Base-by-base conservation (phyloP, 371 early-diverging fungal species). In the Mucor irregularis region DNA sequence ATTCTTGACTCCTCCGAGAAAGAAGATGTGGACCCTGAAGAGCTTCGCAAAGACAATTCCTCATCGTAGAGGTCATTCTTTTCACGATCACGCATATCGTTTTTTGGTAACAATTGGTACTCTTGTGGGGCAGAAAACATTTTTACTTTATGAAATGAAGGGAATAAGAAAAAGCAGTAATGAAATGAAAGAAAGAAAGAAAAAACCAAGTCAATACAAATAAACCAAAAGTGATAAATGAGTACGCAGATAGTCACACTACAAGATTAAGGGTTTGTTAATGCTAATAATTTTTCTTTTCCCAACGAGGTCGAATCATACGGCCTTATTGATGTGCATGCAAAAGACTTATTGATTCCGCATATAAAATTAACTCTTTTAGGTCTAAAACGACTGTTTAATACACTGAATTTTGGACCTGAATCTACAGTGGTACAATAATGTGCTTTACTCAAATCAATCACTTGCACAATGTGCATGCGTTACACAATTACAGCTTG, bases 1-100 rank as follows among this genome's bases (percentile, higher is more conserved):
- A 75, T 75, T 21, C 75, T 61, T 17, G 25, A n/a, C 6, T 26
- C 13, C 22, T 48, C 46, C 19, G 43, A 34, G 35, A 51, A 50
- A 8, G 24, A 31, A 1, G 22, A 42, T n/a, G 48, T 19, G 2
- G 48, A 40, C 2, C 13, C 22, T 35, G 35, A 10, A 5, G 38
- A 16, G 2, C 34, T 33, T 16, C 49, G 29, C 1, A 60, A 22
- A 3, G 35, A 47, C 34, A 19, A 60, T 37, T 60, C 61, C 49
- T 60, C 61, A 53, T 60, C 61, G 22, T 33, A 47, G 22, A n/a
- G 4, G 13, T 33, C 37, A 7, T 42, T 48, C 19, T 34, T 34
- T 34, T 34, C 35, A 34, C 14, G 35, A 10, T 35, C 44, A 21
- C 34, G 22, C 14, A 29, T 31, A 25, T 52, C 25, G n/a, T n/a